Percentiles rank a stretch among this genome's conserved stretches.
Conservation (phyloP, 208 protist genomes). For the Crithidia acanthocephali region DNA sequence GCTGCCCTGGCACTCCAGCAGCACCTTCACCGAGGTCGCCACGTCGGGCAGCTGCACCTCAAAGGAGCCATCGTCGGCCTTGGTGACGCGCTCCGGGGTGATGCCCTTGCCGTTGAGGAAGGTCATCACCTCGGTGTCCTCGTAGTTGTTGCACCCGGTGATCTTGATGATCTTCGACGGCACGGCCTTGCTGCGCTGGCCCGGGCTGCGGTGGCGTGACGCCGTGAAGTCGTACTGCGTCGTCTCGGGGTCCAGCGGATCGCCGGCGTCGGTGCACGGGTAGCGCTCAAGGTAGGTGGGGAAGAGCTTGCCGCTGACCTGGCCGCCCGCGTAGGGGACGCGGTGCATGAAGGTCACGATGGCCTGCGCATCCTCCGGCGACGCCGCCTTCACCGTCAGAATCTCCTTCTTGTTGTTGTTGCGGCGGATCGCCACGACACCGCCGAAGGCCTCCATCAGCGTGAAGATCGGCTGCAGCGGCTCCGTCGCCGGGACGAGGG, state of each 20-base stretch:
- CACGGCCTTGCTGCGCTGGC: slow-evolving; percentile 76
- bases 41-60: slow-evolving; percentile 65
- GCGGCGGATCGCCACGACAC: slow-evolving; percentile 84
- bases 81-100: slow-evolving; percentile 71
- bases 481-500: slow-evolving; percentile 72
- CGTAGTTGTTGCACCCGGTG: slow-evolving; percentile 75
- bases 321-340: slow-evolving; percentile 78
- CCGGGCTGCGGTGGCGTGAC: slow-evolving; percentile 85
- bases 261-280: slow-evolving; percentile 87
- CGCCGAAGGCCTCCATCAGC: slow-evolving; percentile 86
- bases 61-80: slow-evolving; percentile 80
- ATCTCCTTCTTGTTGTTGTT: slow-evolving; percentile 92
- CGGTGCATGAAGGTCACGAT: slow-evolving; percentile 76
- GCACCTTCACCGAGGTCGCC: slow-evolving; percentile 77
- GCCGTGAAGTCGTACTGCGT: slow-evolving; percentile 90
- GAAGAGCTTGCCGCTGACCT: slow-evolving; percentile 88
- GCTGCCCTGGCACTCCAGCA: slow-evolving; percentile 83
- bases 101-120: slow-evolving; percentile 83
- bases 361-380: slow-evolving; percentile 73
- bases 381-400: slow-evolving; percentile 87
- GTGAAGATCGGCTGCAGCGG: slow-evolving; percentile 85
- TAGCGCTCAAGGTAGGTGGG: slow-evolving; percentile 84
- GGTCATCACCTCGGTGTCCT: slow-evolving; percentile 83
- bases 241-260: slow-evolving; percentile 72
- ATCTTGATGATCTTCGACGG: slow-evolving; percentile 81